phyloP scores from a whole-genome alignment of 1,139 yeast species.

The Saccharomyces hybrid region DNA sequence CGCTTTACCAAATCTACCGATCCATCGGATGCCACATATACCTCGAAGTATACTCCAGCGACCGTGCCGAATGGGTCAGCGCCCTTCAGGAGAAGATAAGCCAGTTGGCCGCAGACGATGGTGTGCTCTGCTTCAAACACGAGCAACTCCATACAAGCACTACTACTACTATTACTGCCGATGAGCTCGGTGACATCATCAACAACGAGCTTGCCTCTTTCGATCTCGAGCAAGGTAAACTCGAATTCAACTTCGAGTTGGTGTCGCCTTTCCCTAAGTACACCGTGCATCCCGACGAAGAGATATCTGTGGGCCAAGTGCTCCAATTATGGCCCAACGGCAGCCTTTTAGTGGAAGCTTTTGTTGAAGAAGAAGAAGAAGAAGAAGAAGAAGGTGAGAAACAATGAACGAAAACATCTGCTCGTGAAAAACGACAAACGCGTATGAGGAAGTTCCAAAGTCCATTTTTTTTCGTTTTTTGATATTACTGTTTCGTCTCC shows the following conservation, averaged over 20 bases:
- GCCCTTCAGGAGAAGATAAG: slow-evolving; percentile 12
- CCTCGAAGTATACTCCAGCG: slow-evolving; percentile 13
- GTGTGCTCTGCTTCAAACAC: slow-evolving; percentile 20
- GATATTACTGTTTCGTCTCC: not conserved
- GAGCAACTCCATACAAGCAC: not conserved
- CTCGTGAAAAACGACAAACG: not conserved
- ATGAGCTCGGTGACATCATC: not conserved
- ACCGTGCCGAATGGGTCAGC: slow-evolving; percentile 11
- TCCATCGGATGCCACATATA: slow-evolving; percentile 44
- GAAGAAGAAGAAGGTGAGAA: slow-evolving; percentile 25
- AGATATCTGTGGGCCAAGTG: slow-evolving; percentile 34
- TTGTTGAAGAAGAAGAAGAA: slow-evolving; percentile 33
- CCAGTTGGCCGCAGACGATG: slow-evolving; percentile 13
- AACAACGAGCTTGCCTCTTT: slow-evolving; percentile 17
- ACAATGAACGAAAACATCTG: slow-evolving; percentile 4
- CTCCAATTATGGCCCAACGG: slow-evolving; percentile 57
- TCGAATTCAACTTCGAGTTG: slow-evolving; percentile 42
- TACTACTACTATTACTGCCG: not conserved
- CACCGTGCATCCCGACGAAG: slow-evolving; percentile 33
- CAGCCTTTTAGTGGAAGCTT: slow-evolving; percentile 44
- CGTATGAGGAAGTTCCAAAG: not conserved
- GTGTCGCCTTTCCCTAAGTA: slow-evolving; percentile 53
- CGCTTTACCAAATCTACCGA: slow-evolving; percentile 55
- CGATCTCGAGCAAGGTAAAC: slow-evolving; percentile 31
- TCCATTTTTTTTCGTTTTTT: not conserved